Base-by-base conservation (phyloP, 768 basidiomycete species). In the Lactifluus subvellereus region DNA sequence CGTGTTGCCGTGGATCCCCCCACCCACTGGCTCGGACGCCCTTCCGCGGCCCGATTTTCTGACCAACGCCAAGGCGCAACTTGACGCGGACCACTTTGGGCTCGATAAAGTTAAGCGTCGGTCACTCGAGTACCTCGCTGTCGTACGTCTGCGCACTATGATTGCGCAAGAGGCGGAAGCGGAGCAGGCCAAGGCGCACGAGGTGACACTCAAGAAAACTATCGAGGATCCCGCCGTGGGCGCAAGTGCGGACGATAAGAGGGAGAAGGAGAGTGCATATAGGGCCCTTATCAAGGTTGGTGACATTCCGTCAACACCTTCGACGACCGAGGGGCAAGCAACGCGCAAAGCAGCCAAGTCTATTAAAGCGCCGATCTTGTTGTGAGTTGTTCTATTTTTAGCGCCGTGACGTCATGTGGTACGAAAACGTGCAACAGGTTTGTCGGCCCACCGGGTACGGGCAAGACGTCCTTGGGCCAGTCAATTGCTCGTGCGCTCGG, bases 21-120 rank as follows among this genome's bases (percentile, higher is more conserved):
- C 80, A 1, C 52, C 67, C 70, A 57, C 70, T 7, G 64, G 71
- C n/a, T 67, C 74, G 14, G 77, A 75, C 20, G 71, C 71, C 1
- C 72, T 88, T 47, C 76, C 76, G 62, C 80, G 84, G 66, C 76
- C 76, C 30, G 76, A 80, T 4, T 91, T 91, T 77, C 79, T 93
- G 32, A 64, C 79, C 33, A 81, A 79, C 42, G 92, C 94, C 32
- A 85, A 89, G 27, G 77, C 77, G 22, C 92, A 91, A 71, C 83
- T 98, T 9, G 94, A 98, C 68, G 80, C 84, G 13, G 94, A 96
- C 63, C 94, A 98, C 72, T 96, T 87, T 68, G 95, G 95, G 1
- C 78, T 98, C 18, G 91, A 94, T 61, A 91, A 90, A 72, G 88
- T 98, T 72, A 98, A 97, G 80, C 87, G 90, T 66, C 80, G 94